These are phyloP conservation scores for Emergomyces africanus DNA, from an alignment of 2,329 filamentous ascomycete genomes.

Conservation along the genomic window DNA sequence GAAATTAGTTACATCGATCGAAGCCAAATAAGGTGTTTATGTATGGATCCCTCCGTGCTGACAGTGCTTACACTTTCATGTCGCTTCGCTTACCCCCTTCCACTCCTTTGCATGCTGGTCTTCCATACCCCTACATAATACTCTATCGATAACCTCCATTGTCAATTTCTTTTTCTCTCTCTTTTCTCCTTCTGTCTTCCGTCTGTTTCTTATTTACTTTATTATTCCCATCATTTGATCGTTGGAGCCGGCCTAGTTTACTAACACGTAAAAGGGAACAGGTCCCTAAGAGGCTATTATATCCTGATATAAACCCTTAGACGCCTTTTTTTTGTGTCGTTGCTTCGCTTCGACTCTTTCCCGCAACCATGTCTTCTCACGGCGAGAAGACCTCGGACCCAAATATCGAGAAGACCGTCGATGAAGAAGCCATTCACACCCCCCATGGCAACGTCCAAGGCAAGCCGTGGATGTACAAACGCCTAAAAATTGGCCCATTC, in stretches of 20 bases:
- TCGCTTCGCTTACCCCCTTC: no score
- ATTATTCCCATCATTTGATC: constrained; percentile 1
- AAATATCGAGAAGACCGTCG: constrained; percentile 19
- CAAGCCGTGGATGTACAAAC: constrained; percentile 54
- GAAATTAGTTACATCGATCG: neutral
- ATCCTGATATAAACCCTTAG: neutral
- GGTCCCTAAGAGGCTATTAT: neutral
- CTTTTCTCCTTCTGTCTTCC: neutral
- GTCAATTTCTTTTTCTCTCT: neutral
- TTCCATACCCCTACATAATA: no score
- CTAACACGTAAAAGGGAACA: neutral
- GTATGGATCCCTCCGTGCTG: neutral
- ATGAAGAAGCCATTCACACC: constrained; percentile 16
- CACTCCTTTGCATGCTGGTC: no score
- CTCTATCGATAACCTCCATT: no score
- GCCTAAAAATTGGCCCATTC: constrained; percentile 40
- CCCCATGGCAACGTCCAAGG: constrained; percentile 16
- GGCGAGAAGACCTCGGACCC: constrained; percentile 3
- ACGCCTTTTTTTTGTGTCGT: neutral
- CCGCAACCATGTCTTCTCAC: constrained; percentile 5
- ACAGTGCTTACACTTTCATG: neutral
- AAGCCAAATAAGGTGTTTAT: no score
- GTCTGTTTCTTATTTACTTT: neutral
- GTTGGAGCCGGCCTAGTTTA: neutral
- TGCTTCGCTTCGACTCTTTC: neutral